These are phyloP conservation scores for Kazachstania psychrophila DNA, from an alignment of 805 yeast species.

Conservation along the genomic window DNA sequence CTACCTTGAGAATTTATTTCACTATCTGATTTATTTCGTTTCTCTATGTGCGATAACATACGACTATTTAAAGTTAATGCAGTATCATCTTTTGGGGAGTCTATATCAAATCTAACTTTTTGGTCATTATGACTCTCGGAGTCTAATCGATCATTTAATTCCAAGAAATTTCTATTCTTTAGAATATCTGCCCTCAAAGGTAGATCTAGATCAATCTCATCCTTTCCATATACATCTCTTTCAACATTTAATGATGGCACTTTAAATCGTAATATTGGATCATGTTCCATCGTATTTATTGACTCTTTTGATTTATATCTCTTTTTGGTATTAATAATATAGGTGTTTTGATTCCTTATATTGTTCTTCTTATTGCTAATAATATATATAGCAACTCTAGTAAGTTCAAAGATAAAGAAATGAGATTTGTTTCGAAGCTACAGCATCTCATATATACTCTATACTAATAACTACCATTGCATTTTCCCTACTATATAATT, in stretches of 20 bases:
- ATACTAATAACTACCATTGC: too few relatives aligned
- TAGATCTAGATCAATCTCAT: conserved; percentile 15
- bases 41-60: not conserved
- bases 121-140: conserved; percentile 5
- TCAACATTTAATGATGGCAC: conserved; percentile 8
- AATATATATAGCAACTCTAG: too few relatives aligned
- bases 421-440: too few relatives aligned
- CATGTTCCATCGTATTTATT: too few relatives aligned
- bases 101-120: conserved; percentile 12
- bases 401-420: too few relatives aligned
- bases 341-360: too few relatives aligned
- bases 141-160: conserved; percentile 11
- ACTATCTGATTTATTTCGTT: not conserved
- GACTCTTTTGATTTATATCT: too few relatives aligned
- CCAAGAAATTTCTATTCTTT: conserved; percentile 17
- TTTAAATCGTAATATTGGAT: not conserved
- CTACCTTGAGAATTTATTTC: not conserved
- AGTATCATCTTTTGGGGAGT: not conserved
- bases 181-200: conserved; percentile 18
- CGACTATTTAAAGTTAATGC: not conserved
- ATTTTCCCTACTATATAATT: too few relatives aligned
- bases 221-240: conserved; percentile 10
- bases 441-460: too few relatives aligned
- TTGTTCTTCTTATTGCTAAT: too few relatives aligned
- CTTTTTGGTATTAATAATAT: too few relatives aligned